Evolutionary conservation across 2,329 filamentous ascomycete genomes (phyloP), one percentile per base, ranked within the genome.

Genomic region (Aspergillus fructus): DNA sequence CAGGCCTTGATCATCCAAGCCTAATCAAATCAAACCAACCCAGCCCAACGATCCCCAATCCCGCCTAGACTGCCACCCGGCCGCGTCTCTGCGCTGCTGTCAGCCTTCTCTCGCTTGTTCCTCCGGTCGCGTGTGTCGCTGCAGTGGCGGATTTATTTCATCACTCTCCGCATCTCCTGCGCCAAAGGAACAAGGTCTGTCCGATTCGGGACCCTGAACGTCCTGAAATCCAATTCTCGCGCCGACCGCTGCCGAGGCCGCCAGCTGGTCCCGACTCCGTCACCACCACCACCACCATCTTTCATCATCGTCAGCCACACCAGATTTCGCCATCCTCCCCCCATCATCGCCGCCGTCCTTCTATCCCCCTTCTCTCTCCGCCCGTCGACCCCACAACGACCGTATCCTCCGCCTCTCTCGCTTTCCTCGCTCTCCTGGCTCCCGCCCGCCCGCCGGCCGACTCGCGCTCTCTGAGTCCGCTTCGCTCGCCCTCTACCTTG

Each of bases 261-360:
- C 69, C 66, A 69, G 66, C 66, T 70, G 68, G 68, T 62, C 67
- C 64, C 61, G 62, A 59, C 65, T 49, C 63, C 62, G 61, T 61
- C 61, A 57, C 52, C 55, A 53, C 42, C 49, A 49, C 59, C 59
- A 62, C 57, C 49, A 59, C 61, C 55, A 55, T 62, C 61, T 59
- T 55, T 56, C 54, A 62, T 62, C 61, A 58, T 58, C 56, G 48
- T 49, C 55, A 47, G 42, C 52, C 13, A 52, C 27, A 46, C 33
- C 33, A 54, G 42, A 27, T 49, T 54, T 39, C 37, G 37, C 43
- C 21, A 52, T 19, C 27, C 47, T 52, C 47, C 24, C 33, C 53
- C 42, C 52, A 42, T 56, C 50, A 17, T 49, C 49, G 12, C 43
- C 45, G 17, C 24, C 49, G 55, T 11, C 43, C 15, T 56, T 58